These are phyloP conservation scores for Betula pendula DNA, from an alignment of 306 rosid species.

Conservation along the genomic window DNA sequence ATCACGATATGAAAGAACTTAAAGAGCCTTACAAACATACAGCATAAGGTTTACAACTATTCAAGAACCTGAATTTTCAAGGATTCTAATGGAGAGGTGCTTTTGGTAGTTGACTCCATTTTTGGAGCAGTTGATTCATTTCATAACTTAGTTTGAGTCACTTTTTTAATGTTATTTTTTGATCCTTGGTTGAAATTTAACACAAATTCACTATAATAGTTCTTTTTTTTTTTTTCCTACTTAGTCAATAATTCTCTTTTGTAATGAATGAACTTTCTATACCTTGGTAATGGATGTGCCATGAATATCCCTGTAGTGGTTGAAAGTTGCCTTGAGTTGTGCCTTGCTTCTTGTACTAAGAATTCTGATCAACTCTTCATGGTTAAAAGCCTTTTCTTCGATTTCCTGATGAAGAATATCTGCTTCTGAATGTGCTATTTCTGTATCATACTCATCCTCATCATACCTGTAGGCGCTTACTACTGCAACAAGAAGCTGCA, in stretches of 20 bases:
- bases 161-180: no score
- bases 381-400: constrained; percentile 30
- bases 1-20: no score
- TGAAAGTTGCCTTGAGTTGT: constrained; percentile 51
- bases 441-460: constrained; percentile 39
- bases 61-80: no score
- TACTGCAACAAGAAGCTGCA: constrained; percentile 47
- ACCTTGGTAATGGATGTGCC: constrained; percentile 55
- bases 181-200: no score
- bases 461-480: constrained; percentile 46
- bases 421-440: constrained; percentile 41
- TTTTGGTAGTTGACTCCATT: no score
- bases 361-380: constrained; percentile 52
- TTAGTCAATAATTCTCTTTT: neutral
- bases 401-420: constrained; percentile 25
- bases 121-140: no score
- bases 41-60: no score
- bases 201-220: no score
- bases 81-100: no score
- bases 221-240: neutral
- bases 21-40: no score
- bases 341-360: constrained; percentile 57
- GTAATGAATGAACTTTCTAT: constrained; percentile 4
- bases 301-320: constrained; percentile 34
- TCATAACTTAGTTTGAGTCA: no score